Base-by-base conservation (phyloP, 2,329 filamentous ascomycete species). In the Ambrosiella cleistominuta region DNA sequence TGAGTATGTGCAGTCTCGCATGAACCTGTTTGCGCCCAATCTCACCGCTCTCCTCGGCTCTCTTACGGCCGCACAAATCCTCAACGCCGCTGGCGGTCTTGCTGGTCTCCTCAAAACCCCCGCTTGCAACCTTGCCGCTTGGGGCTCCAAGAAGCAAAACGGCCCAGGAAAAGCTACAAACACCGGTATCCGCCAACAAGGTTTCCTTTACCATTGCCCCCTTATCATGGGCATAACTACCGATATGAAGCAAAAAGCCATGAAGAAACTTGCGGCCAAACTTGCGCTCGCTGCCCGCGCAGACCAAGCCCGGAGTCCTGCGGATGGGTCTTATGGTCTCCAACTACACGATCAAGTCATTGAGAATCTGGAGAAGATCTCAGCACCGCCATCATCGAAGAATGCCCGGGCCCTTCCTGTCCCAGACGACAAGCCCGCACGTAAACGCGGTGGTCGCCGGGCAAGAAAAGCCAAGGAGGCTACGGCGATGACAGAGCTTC, bases 401-500 rank as follows among this genome's bases (percentile, higher is more conserved):
- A 89, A 89, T 2, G 79, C 82, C 13, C 83, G 88, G 61, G 93
- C 93, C 0, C 78, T 97, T 0, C 91, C 91, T 0, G 87, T 88
- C 0, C 93, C 93, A 0, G 93, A 97, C 67, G 93, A 98, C 70
- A 98, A 97, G 69, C 93, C 89, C 1, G 83, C 87, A 0, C 79
- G 90, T 39, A 98, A 98, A 70, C 86, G 93, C 63, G 93, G 93
- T 69, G 93, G 93, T 56, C 78, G 91, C 58, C 78, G 89, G 63
- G 93, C 90, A 11, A 77, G 93, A 59, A 95, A 95, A 70, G 91
- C 91, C 61, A 98, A 98, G 77, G 93, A 95, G 70, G 90, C 91
- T 3, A 88, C 88, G 6, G 91, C 93, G 61, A 95, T 96, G 88
- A 98, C 93, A 0, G 93, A 98, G 58, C 75, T 98, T 37, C 83